phyloP scores from a whole-genome alignment of 805 yeast genomes.

The Yamadazyma kitorensis region DNA sequence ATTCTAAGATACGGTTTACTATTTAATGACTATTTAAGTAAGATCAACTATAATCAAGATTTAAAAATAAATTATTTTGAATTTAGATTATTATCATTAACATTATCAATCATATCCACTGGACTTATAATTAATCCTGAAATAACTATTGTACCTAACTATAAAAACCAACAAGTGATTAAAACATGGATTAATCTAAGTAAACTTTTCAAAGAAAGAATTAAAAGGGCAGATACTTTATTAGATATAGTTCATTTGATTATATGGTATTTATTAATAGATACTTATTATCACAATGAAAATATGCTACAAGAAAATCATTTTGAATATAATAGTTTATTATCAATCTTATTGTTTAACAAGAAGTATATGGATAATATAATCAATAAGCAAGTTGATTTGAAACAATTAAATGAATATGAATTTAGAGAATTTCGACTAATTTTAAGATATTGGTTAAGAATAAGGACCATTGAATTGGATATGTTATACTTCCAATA shows the following conservation, averaged over 20 bases:
- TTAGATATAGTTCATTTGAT: conserved; percentile 22
- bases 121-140: conserved; percentile 16
- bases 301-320: conserved; percentile 21
- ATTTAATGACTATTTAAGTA: conserved; percentile 1
- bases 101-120: conserved; percentile 18
- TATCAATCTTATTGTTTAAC: conserved; percentile 15
- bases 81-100: conserved; percentile 16
- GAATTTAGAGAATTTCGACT: conserved; percentile 14
- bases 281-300: conserved; percentile 17
- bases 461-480: conserved; percentile 25
- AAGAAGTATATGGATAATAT: conserved; percentile 11
- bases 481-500: conserved; percentile 26
- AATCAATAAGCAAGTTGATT: conserved; percentile 8
- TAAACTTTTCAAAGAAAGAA: conserved; percentile 16
- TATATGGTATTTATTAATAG: conserved; percentile 24
- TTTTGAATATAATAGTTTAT: conserved; percentile 26
- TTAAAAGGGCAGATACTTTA: conserved; percentile 18
- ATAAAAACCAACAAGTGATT: conserved; percentile 13
- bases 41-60: conserved; percentile 3
- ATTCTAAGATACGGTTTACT: conserved; percentile 4
- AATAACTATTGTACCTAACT: conserved; percentile 1
- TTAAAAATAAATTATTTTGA: conserved; percentile 11
- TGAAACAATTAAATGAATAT: conserved; percentile 4
- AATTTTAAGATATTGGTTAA: conserved; percentile 24
- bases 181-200: conserved; percentile 16